Conservation (phyloP, 176 grass and related monocot species). For the Cymbopogon citratus region DNA sequence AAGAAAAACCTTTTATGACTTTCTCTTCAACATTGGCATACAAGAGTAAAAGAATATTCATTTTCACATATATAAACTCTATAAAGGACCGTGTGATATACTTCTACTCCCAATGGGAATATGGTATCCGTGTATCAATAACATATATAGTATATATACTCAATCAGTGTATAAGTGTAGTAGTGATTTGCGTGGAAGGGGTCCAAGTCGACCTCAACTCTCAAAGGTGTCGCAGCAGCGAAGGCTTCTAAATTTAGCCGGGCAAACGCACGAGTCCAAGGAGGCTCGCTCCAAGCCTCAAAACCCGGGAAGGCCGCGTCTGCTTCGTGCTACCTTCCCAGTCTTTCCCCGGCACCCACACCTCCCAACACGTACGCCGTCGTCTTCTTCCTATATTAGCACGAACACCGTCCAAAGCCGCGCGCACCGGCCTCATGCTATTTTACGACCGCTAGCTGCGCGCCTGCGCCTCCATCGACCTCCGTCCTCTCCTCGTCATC, state of each 20-base stretch:
- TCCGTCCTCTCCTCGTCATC: background rate
- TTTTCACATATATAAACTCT: background rate
- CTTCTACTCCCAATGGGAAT: background rate
- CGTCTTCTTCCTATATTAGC: conserved; percentile 31
- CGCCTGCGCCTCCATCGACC: background rate
- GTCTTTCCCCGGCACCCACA: conserved; percentile 31
- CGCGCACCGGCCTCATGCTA: background rate
- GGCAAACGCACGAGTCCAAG: background rate
- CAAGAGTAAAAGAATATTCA: too few species aligned
- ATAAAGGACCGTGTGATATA: background rate
- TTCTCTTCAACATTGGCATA: too few species aligned
- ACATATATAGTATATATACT: background rate
- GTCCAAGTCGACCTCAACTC: conserved; percentile 6
- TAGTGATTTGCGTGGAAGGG: background rate
- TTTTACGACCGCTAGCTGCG: background rate
- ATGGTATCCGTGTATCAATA: too few species aligned
- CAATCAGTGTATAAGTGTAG: background rate
- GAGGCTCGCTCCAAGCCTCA: conserved; percentile 12
- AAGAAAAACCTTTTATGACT: too few species aligned
- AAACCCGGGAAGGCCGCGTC: background rate
- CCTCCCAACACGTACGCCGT: conserved; percentile 6
- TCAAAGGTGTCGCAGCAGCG: background rate
- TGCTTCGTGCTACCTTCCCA: conserved; percentile 37
- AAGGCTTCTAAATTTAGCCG: conserved; percentile 7
- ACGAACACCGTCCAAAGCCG: background rate